phyloP scores from a whole-genome alignment of 345 rosid genomes.

The Eucalyptus curtisii region DNA sequence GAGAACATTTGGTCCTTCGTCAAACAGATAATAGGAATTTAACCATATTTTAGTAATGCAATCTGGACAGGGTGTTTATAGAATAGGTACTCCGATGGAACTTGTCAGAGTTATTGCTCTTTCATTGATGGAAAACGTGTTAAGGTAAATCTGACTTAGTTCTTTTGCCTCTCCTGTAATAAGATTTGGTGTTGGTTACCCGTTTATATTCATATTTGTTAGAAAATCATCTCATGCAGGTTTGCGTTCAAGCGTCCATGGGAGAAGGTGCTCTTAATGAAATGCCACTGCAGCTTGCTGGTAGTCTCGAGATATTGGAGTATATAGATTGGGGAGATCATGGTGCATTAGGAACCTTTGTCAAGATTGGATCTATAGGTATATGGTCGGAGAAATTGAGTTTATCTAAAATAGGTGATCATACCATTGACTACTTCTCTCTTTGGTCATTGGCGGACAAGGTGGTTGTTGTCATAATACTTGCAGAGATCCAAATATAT shows the following conservation, averaged over 20 bases:
- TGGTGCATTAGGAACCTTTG: slow-evolving; percentile 68
- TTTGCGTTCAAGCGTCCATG: slow-evolving; percentile 98
- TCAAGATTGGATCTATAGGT: slow-evolving; percentile 85
- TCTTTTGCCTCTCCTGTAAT: neutral
- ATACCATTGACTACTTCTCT: neutral
- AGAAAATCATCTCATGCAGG: slow-evolving; percentile 22
- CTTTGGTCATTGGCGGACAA: neutral
- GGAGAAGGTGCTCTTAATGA: slow-evolving; percentile 92
- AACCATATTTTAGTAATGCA: neutral
- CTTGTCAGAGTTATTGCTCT: slow-evolving; percentile 67
- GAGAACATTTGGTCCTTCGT: neutral
- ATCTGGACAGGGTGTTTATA: slow-evolving; percentile 76
- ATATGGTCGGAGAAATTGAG: neutral
- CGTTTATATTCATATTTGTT: neutral
- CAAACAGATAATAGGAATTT: neutral
- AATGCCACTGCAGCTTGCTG: slow-evolving; percentile 92
- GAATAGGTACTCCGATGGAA: slow-evolving; percentile 44
- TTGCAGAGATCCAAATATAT: neutral
- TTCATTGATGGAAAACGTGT: slow-evolving; percentile 89
- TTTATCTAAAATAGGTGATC: neutral
- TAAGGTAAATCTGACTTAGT: slow-evolving; percentile 29
- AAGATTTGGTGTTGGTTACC: neutral
- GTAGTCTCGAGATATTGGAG: slow-evolving; percentile 78
- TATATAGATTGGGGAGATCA: slow-evolving; percentile 92
- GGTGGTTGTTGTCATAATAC: neutral